Evolutionary conservation across 1,284 basidiomycete genomes (phyloP).

Genomic region (Xanthoconium separans): DNA sequence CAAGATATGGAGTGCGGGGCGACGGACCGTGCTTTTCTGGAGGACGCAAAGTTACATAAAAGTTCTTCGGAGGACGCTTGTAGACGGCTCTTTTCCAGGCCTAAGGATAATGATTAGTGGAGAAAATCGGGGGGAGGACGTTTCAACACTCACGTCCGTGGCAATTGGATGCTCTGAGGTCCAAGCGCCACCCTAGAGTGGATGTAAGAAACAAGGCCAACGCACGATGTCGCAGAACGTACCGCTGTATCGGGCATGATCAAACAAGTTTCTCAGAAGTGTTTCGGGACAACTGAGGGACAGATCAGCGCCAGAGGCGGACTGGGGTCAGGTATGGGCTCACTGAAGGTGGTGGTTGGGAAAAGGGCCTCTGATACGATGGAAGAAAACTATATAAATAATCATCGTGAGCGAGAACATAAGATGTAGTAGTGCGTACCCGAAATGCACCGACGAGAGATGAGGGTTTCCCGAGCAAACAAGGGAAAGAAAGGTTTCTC

Average conservation of each 20-base stretch:
- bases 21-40: conserved; percentile 58
- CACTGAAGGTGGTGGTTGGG: conserved; percentile 1
- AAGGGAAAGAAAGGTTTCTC: background rate
- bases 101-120: conserved; percentile 26
- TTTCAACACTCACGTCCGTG: conserved; percentile 25
- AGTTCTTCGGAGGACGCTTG: conserved; percentile 56
- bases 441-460: background rate
- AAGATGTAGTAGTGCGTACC: background rate
- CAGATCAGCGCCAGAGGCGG: conserved; percentile 3
- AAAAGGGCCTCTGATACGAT: background rate
- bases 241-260: conserved; percentile 10
- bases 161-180: conserved; percentile 5
- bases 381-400: background rate
- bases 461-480: background rate
- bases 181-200: background rate
- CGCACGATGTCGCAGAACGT: background rate
- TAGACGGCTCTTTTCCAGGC: conserved; percentile 60
- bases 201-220: background rate
- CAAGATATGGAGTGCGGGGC: background rate
- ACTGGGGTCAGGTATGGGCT: background rate
- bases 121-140: background rate
- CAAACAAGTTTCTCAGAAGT: background rate
- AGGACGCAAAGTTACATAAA: conserved; percentile 54
- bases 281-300: background rate
- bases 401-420: background rate